These are phyloP conservation scores for Pterothamnion heteromorphum DNA, from an alignment of 31 red algal genomes.

Conservation along the genomic window DNA sequence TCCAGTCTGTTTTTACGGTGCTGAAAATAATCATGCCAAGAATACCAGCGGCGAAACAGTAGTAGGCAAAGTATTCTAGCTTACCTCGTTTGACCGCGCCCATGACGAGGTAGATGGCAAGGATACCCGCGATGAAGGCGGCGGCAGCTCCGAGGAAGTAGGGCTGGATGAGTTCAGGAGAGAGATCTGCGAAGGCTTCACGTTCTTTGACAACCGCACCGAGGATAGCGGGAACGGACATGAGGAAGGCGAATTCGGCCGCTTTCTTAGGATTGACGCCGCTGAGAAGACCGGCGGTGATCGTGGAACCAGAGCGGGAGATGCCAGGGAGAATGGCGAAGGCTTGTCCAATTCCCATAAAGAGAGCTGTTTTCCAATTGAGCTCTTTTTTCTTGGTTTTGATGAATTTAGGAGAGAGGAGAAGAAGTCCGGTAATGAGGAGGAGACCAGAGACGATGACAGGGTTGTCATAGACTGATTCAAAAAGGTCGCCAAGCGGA, in stretches of 20 bases:
- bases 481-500: not conserved
- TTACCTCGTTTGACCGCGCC: not conserved
- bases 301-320: not conserved
- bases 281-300: not conserved
- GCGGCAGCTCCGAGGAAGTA: not conserved
- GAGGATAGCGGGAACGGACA: not conserved
- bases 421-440: not conserved
- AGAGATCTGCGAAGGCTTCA: not conserved
- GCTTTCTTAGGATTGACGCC: not conserved
- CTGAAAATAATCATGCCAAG: not conserved
- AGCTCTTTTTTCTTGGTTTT: not conserved
- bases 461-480: not conserved
- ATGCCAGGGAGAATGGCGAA: not conserved
- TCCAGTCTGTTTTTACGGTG: too few relatives aligned
- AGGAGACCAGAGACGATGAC: not conserved
- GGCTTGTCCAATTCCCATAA: not conserved
- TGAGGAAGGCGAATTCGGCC: not conserved
- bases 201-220: not conserved
- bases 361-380: not conserved
- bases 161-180: not conserved
- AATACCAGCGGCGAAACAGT: constrained; percentile 4
- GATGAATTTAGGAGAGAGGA: not conserved
- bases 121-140: not conserved
- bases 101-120: constrained; percentile 13
- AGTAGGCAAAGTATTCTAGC: not conserved